Base-by-base conservation (phyloP, 371 early-diverging fungal genomes). In the Rhizopus stolonifer region DNA sequence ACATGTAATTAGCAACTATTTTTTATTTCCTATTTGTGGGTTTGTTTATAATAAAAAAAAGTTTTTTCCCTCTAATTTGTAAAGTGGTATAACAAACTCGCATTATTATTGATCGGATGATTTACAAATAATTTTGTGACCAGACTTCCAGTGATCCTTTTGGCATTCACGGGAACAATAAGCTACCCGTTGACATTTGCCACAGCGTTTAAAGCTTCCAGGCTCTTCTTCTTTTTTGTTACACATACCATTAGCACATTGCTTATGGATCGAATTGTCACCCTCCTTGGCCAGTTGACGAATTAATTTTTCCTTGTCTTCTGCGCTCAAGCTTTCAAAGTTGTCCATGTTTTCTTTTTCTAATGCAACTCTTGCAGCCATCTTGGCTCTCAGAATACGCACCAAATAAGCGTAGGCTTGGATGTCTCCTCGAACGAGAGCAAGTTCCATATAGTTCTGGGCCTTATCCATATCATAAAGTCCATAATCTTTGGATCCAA, bases 81-180 rank as follows among this genome's bases (percentile, higher is more conserved):
- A n/a, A n/a, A n/a, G n/a, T 25, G 26, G 24, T 22, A 34, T 23
- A 26, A n/a, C 11, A 40, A 24, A 17, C 29, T 29, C 29, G n/a
- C n/a, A 49, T 49, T 31, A 46, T 47, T 52, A 18, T 29, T 40
- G 6, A 11, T 34, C 18, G n/a, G n/a, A n/a, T n/a, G n/a, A n/a
- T n/a, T n/a, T 70, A 69, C 83, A 83, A 23, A 64, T 69, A 25
- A 63, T 70, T 60, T 79, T 79, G 58, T 83, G 84, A 2, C 82
- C 77, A 23, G 56, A 29, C 60, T 81, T 83, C 84, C 84, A 83
- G 55, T 83, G 80, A n/a, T 75, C 72, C 52, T 76, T 76, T 60
- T 83, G 84, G 46, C 84, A 83, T 43, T 79, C 72, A 42, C 82
- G 77, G 22, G 81, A 80, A 61, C 84, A 83, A 39, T 79, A 83